Evolutionary conservation across 1,139 yeast species (phyloP).

Genomic region (Hyphopichia wangnamkhiaoensis): DNA sequence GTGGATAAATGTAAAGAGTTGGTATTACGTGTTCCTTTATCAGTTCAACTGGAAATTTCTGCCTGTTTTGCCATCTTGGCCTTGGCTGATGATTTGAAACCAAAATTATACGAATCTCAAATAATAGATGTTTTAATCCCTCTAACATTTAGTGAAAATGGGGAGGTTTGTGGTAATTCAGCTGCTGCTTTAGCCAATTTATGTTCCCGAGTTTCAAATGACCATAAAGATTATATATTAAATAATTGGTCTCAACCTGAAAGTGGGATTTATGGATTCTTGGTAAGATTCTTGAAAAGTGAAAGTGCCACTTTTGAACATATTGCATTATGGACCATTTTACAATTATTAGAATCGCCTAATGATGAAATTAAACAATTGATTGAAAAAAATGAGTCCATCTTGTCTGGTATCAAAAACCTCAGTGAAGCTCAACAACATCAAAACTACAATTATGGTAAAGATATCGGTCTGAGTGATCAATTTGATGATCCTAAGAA

Average conservation of each 20-base stretch:
- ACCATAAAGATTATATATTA: constrained; percentile 73
- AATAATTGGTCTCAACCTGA: constrained; percentile 78
- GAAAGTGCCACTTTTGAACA: constrained; percentile 97
- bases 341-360: constrained; percentile 88
- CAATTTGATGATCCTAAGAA: constrained; percentile 64
- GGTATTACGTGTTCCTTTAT: constrained; percentile 79
- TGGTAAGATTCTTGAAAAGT: constrained; percentile 75
- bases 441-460: constrained; percentile 19
- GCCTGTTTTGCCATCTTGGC: constrained; percentile 98
- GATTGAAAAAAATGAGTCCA: constrained; percentile 61
- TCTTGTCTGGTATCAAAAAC: constrained; percentile 56
- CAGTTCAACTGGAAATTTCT: constrained; percentile 92
- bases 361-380: constrained; percentile 66
- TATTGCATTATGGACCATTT: constrained; percentile 95
- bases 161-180: constrained; percentile 97
- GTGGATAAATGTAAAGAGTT: constrained; percentile 90
- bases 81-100: constrained; percentile 90
- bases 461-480: constrained; percentile 18
- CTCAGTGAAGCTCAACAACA: constrained; percentile 47
- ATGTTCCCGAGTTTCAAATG: constrained; percentile 80
- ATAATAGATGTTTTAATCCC: constrained; percentile 90
- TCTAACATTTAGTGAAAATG: constrained; percentile 80
- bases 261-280: constrained; percentile 85
- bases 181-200: constrained; percentile 98
- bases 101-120: constrained; percentile 79